Evolutionary conservation across 257 asterid genomes (phyloP).

Genomic region (Thymus quinquecostatus): DNA sequence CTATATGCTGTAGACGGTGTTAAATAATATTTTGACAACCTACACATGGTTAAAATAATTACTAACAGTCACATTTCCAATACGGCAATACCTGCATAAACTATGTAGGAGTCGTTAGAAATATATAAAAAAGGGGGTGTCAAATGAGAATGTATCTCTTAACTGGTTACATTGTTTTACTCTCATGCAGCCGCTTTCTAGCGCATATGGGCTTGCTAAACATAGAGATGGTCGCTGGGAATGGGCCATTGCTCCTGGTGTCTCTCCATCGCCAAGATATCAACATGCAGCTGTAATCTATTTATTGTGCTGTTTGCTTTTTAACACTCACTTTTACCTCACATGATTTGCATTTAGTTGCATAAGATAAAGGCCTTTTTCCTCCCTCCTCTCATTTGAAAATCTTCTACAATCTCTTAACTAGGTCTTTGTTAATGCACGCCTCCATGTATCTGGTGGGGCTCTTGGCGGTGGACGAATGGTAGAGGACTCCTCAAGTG

Average conservation of each 20-base stretch:
- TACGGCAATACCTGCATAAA: constrained; percentile 25
- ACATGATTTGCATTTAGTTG: neutral
- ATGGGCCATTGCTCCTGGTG: constrained; percentile 99
- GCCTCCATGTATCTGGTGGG: constrained; percentile 99
- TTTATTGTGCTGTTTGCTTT: constrained; percentile 15
- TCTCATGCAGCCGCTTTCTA: constrained; percentile 79
- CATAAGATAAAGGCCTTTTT: constrained; percentile 10
- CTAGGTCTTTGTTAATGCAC: constrained; percentile 97
- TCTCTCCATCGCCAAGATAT: constrained; percentile 97
- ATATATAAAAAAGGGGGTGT: constrained; percentile 25
- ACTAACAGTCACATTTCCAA: neutral
- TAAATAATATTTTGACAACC: constrained; percentile 5
- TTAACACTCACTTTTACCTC: neutral
- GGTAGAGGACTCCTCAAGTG: constrained; percentile 99
- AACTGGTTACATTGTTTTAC: constrained; percentile 19
- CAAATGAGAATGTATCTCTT: constrained; percentile 7
- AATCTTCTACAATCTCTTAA: constrained; percentile 26
- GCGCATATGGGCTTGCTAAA: constrained; percentile 99
- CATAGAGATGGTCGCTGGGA: constrained; percentile 99
- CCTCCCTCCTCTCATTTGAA: constrained; percentile 21
- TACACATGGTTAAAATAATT: neutral
- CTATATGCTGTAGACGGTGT: neutral
- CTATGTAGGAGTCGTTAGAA: constrained; percentile 14
- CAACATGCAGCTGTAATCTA: constrained; percentile 97
- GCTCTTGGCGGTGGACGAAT: constrained; percentile 99